Evolutionary conservation across 2,329 filamentous ascomycete genomes (phyloP), one percentile per base, ranked within the genome.

Genomic region (Monosporascus sp.): DNA sequence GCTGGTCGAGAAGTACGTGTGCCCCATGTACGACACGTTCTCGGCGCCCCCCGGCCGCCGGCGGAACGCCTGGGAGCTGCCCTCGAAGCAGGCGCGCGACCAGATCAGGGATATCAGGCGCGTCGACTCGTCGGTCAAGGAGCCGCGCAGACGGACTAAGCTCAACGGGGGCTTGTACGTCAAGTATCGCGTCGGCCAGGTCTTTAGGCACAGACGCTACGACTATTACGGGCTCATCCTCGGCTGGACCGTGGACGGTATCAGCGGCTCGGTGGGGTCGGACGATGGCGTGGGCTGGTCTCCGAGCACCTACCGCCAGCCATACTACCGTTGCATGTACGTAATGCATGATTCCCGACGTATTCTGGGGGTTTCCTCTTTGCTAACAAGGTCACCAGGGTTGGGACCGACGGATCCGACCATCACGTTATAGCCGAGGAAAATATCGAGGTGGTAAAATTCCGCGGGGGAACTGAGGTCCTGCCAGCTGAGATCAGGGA

Each of bases 241-340:
- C 16, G 92, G 92, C n/a, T 99, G 93, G 92, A 86, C 88, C 49
- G 73, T 74, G 49, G 84, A 85, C 55, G 60, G 77, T 76, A 55
- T 88, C 79, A 86, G 86, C 83, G 65, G 74, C 76, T 66, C 77
- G 79, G 59, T 86, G 85, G 79, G 73, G 76, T 47, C 82, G 89
- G 68, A 73, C 71, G 24, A 70, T 86, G 52, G 56, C 37, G 53
- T 52, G 6, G 27, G 51, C 44, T 50, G 56, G 44, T 49, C 59
- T 3, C 60, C 61, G 58, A 56, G 56, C 34, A 73, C 76, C n/a
- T 73, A 76, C 51, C 86, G 84, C 2, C 74, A 90, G 70, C 85
- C 85, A 36, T 96, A 91, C 63, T 97, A 96, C 68, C 88, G 91
- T 61, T 90, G 90, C 64, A 76, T 97, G 90, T 96, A 74, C 79